These are phyloP conservation scores for Stevia rebaudiana DNA, from an alignment of 140 eudicot genomes.

Conservation along the genomic window DNA sequence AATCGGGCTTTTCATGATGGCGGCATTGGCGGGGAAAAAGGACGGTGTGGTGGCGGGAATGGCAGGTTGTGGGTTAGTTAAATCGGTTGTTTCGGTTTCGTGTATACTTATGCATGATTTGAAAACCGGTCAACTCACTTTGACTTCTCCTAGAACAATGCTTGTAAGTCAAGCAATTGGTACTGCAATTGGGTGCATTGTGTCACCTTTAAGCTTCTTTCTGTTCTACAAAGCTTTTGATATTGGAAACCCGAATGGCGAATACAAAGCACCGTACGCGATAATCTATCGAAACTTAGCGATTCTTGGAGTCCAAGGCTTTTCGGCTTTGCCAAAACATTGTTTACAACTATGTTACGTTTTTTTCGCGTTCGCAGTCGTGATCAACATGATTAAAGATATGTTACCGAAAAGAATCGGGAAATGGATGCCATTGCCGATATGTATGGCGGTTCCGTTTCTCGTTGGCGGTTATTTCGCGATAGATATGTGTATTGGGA, in stretches of 20 bases:
- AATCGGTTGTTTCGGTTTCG: slow-evolving; percentile 65
- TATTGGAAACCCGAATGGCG: slow-evolving; percentile 70
- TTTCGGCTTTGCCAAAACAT: slow-evolving; percentile 69
- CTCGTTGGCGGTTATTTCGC: slow-evolving; percentile 72
- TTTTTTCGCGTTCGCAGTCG: slow-evolving; percentile 59
- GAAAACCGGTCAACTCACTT: slow-evolving; percentile 81
- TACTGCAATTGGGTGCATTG: slow-evolving; percentile 68
- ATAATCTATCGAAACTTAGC: slow-evolving; percentile 71
- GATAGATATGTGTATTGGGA: slow-evolving; percentile 77
- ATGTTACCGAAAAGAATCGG: slow-evolving; percentile 42
- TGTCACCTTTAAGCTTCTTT: slow-evolving; percentile 63
- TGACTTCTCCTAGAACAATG: slow-evolving; percentile 82
- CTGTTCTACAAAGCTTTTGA: slow-evolving; percentile 82
- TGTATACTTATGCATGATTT: slow-evolving; percentile 84
- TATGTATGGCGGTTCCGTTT: slow-evolving; percentile 86
- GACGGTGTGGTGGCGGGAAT: slow-evolving; percentile 75
- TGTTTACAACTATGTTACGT: slow-evolving; percentile 65
- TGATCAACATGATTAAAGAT: slow-evolving; percentile 55
- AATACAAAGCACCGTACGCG: slow-evolving; percentile 80
- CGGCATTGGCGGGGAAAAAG: slow-evolving; percentile 64
- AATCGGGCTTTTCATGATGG: slow-evolving; percentile 65
- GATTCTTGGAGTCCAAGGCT: slow-evolving; percentile 72
- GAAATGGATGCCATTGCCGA: slow-evolving; percentile 78
- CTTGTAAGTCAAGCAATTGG: slow-evolving; percentile 79
- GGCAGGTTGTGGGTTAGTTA: slow-evolving; percentile 73